Evolutionary conservation across 345 rosid genomes (phyloP).

Genomic region (Ceriops decandra): DNA sequence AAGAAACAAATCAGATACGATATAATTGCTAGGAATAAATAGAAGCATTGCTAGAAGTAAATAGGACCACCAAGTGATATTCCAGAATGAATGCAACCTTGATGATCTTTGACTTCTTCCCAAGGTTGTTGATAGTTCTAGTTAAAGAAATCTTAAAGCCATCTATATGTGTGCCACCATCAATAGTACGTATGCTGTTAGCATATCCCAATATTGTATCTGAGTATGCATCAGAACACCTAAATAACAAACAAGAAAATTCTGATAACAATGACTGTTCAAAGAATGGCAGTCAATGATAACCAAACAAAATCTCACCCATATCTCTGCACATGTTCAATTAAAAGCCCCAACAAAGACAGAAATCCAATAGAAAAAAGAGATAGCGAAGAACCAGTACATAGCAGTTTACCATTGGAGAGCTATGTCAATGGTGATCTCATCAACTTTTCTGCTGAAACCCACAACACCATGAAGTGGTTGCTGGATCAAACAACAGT

Average conservation of each 20-base stretch:
- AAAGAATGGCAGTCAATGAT: background rate
- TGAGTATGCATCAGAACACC: conserved; percentile 98
- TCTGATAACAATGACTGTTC: conserved; percentile 10
- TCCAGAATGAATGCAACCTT: conserved; percentile 49
- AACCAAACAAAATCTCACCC: background rate
- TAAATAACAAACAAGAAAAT: conserved; percentile 27
- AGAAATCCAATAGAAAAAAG: background rate
- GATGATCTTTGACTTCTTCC: conserved; percentile 73
- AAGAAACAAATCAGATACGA: background rate
- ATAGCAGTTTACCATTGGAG: conserved; percentile 73
- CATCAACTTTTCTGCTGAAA: conserved; percentile 63
- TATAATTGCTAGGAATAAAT: background rate
- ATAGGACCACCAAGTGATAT: background rate
- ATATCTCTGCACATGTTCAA: background rate
- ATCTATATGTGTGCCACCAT: conserved; percentile 98
- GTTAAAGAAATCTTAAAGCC: conserved; percentile 89
- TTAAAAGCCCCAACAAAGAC: background rate
- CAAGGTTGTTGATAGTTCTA: conserved; percentile 80
- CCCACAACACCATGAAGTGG: conserved; percentile 85
- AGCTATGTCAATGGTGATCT: conserved; percentile 66
- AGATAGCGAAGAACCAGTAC: conserved; percentile 9
- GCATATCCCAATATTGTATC: conserved; percentile 95
- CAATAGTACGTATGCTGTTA: conserved; percentile 91
- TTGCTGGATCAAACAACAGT: conserved; percentile 48
- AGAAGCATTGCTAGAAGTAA: background rate